Evolutionary conservation across 257 asterid species (phyloP).

Genomic region (Jaltomata sinuosa): DNA sequence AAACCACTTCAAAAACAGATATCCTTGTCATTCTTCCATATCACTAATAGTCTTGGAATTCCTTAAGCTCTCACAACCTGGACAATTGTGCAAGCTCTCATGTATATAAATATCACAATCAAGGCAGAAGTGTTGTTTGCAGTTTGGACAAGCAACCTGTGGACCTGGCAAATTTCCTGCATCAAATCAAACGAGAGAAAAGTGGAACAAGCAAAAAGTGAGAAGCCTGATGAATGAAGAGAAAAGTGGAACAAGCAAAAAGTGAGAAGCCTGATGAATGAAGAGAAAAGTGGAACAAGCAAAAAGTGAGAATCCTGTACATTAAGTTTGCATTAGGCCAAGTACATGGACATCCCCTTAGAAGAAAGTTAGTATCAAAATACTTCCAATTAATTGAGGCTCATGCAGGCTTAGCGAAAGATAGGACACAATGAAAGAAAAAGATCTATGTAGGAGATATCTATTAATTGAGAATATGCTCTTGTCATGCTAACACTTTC

Average conservation of each 20-base stretch:
- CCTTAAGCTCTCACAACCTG: conserved; percentile 85
- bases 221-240: neutral
- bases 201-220: neutral
- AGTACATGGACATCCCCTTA: neutral
- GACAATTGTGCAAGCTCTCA: conserved; percentile 97
- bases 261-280: neutral
- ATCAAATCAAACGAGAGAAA: conserved; percentile 1
- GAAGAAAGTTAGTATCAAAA: neutral
- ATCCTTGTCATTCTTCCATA: conserved; percentile 16
- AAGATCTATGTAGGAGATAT: neutral
- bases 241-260: neutral
- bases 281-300: neutral
- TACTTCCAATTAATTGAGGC: neutral
- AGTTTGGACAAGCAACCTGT: conserved; percentile 75
- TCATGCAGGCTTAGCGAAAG: neutral
- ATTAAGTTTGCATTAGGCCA: neutral
- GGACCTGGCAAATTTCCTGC: conserved; percentile 65
- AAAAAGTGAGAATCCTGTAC: neutral
- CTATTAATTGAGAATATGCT: neutral
- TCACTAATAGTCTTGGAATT: conserved; percentile 28
- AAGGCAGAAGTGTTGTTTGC: conserved; percentile 79
- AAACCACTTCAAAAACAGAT: neutral
- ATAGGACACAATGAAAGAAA: neutral
- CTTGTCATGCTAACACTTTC: neutral
- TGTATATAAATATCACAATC: conserved; percentile 95